Evolutionary conservation across 2,329 filamentous ascomycete genomes (phyloP).

Genomic region (Claviceps pusilla): DNA sequence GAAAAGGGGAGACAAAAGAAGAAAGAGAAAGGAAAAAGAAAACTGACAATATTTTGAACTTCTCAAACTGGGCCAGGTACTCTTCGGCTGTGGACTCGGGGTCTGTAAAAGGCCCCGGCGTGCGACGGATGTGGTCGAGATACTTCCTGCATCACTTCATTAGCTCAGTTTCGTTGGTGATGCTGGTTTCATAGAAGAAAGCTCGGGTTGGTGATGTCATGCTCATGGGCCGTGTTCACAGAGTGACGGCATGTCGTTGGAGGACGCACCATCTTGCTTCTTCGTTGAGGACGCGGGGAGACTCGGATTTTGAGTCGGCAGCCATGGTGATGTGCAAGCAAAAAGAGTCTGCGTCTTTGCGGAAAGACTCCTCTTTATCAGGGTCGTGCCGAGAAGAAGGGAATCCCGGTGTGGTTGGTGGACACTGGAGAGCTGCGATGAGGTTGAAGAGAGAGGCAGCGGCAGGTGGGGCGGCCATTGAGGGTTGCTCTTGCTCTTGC

Average conservation of each 20-base stretch:
- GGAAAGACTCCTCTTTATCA: background rate
- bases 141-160: conserved; percentile 47
- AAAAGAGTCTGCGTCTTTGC: background rate
- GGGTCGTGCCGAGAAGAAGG: background rate
- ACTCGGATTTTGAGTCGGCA: conserved; percentile 9
- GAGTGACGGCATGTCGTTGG: background rate
- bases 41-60: conserved; percentile 60
- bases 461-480: background rate
- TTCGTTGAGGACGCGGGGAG: conserved; percentile 10
- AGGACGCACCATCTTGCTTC: conserved; percentile 20
- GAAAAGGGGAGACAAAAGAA: background rate
- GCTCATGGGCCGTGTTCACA: background rate
- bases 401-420: background rate
- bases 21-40: background rate
- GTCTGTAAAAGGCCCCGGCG: conserved; percentile 68
- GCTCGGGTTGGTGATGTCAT: background rate
- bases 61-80: conserved; percentile 42
- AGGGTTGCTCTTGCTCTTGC: background rate
- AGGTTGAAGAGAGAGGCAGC: background rate
- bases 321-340: conserved; percentile 11
- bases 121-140: conserved; percentile 64
- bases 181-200: background rate
- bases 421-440: background rate
- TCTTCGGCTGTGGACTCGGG: conserved; percentile 39
- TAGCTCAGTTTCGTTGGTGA: background rate